Evolutionary conservation across 2,329 filamentous ascomycete species (phyloP), one percentile per base, ranked within the genome.

Genomic region (Aspergillus sp.): DNA sequence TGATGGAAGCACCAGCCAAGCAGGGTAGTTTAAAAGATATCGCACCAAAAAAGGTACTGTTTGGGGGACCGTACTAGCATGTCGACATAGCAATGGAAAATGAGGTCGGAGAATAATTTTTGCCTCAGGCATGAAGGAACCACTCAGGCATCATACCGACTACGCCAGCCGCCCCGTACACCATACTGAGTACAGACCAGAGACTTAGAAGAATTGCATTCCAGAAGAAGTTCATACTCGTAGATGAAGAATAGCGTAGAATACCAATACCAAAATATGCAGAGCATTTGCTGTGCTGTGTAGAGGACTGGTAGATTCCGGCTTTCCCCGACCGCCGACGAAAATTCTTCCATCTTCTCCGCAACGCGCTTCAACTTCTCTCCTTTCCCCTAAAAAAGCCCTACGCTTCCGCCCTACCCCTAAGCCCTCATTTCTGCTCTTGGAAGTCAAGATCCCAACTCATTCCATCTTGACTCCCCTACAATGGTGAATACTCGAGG

Each of bases 401-500:
- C 69, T 72, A 72, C 61, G 59, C 58, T 56, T 61, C 66, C 67
- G 69, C 69, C 69, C 69, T 72, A 70, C 58, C 68, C 69, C 69
- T 72, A 72, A 72, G 67, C 69, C 69, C 69, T 72, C 62, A 72
- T 72, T 72, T 70, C 69, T 72, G 58, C 65, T 72, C 67, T 64
- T 61, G 69, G 69, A 70, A 68, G 61, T 60, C 60, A 53, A 58
- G 50, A 57, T 50, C 51, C 50, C 49, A 52, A 56, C 54, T 50
- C 53, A 48, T 51, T 53, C 48, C 50, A 52, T 46, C 52, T 53
- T 48, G 48, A 55, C 51, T 51, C 52, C 44, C 49, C 57, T 55
- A 57, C 44, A 47, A 69, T 70, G 66, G 61, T 62, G 52, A 61
- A 65, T 53, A 58, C 63, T 39, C 56, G 49, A 52, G 64, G 53